A percentile compares a stretch with the other conserved stretches of the same genome.
Conservation (phyloP, 495 filamentous ascomycete genomes). For the Neurospora africana region DNA sequence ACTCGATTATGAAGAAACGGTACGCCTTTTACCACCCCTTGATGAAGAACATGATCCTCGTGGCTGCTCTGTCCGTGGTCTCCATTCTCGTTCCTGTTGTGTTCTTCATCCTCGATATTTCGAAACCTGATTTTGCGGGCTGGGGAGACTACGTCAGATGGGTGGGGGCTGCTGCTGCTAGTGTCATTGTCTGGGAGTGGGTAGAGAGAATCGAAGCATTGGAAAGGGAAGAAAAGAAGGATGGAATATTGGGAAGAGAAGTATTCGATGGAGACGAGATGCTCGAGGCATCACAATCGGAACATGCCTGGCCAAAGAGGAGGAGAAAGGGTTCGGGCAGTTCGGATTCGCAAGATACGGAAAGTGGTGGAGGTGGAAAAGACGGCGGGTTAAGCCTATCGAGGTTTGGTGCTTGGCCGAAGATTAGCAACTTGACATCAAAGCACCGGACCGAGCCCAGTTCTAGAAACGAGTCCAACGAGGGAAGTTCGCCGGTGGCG, state of each 20-base stretch:
- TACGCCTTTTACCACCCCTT: conserved; percentile 89
- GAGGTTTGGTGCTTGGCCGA: conserved; percentile 36
- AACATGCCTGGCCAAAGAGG: conserved; percentile 25
- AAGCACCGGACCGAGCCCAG: conserved; percentile 29
- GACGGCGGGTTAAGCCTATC: conserved; percentile 17
- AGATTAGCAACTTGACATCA: conserved; percentile 29
- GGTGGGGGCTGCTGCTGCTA: conserved; percentile 93
- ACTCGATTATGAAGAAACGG: conserved; percentile 79
- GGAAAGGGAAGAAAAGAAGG: conserved; percentile 91
- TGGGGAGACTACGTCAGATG: conserved; percentile 98
- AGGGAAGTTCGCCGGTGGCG: neutral
- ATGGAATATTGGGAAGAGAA: conserved; percentile 87
- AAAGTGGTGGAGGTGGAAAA: conserved; percentile 5
- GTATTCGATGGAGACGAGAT: conserved; percentile 97
- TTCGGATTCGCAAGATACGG: conserved; percentile 19
- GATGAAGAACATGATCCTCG: conserved; percentile 84
- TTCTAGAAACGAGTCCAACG: neutral
- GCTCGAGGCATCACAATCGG: conserved; percentile 59
- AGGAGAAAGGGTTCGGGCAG: conserved; percentile 23
- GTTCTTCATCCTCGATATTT: conserved; percentile 92
- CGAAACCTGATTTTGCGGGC: conserved; percentile 72
- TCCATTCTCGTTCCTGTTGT: conserved; percentile 83
- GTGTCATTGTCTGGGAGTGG: conserved; percentile 99
- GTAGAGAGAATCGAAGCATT: conserved; percentile 96
- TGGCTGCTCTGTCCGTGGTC: conserved; percentile 68